Evolutionary conservation across 441 rosid genomes (phyloP).

Genomic region (Melastoma candidum): DNA sequence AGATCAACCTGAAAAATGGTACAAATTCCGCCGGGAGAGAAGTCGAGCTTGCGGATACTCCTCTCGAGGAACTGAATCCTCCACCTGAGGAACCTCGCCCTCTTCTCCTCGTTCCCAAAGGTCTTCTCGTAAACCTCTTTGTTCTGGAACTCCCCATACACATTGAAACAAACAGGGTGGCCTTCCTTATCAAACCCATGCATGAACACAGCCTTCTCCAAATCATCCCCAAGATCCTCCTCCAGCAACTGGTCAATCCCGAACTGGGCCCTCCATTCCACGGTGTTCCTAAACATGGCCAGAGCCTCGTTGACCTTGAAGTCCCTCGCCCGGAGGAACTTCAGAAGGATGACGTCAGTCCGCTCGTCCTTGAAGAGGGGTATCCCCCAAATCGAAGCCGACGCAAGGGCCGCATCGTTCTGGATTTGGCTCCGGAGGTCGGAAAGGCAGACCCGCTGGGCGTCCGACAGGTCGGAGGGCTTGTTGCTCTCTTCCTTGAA

Average conservation of each 20-base stretch:
- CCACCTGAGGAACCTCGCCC: conserved; percentile 14
- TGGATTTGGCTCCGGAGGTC: conserved; percentile 2
- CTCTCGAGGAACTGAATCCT: conserved; percentile 19
- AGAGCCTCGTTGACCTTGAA: conserved; percentile 13
- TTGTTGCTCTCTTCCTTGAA: conserved; percentile 21
- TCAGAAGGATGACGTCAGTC: conserved; percentile 13
- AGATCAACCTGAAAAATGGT: conserved; percentile 11
- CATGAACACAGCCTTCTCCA: conserved; percentile 19
- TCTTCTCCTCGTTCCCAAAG: conserved; percentile 12
- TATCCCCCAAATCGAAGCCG: conserved; percentile 13
- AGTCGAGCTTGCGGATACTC: conserved; percentile 17
- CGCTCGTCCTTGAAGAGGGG: conserved; percentile 14
- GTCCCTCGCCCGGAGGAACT: conserved; percentile 18
- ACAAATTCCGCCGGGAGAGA: conserved; percentile 11
- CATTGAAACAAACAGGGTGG: conserved; percentile 17
- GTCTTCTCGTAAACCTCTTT: conserved; percentile 16
- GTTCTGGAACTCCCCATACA: conserved; percentile 18
- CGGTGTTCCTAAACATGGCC: conserved; percentile 14
- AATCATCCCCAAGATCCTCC: conserved; percentile 16
- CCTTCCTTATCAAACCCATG: conserved; percentile 17
- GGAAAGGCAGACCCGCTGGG: conserved; percentile 6
- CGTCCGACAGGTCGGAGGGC: conserved; percentile 12
- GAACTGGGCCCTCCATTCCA: conserved; percentile 11
- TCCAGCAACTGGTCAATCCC: conserved; percentile 7
- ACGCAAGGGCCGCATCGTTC: not conserved